Percentiles rank a stretch among this genome's conserved stretches.
Conservation (phyloP, 2,329 filamentous ascomycete species). For the Beauveria bassiana region DNA sequence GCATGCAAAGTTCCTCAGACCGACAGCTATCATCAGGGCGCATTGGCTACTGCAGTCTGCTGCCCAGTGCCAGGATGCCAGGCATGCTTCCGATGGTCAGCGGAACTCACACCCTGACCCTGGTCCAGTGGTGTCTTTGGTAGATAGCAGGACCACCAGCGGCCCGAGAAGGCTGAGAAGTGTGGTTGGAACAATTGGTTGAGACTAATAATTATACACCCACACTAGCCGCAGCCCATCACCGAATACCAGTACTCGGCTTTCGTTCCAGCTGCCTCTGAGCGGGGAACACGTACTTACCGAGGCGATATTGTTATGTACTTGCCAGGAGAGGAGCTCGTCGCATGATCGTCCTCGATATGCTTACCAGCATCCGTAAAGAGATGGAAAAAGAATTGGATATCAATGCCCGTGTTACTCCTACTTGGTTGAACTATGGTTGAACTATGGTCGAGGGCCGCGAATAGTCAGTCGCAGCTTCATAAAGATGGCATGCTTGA, state of each 20-base stretch:
- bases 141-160: neutral
- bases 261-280: neutral
- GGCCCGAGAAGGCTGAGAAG: neutral
- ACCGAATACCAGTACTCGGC: neutral
- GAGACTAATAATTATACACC: neutral
- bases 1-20: neutral
- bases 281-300: neutral
- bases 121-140: neutral
- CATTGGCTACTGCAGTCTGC: neutral
- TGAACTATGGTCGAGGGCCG: no score
- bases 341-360: neutral
- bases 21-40: neutral
- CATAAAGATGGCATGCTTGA: no score
- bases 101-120: neutral
- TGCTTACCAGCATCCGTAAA: neutral
- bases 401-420: no score
- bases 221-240: neutral
- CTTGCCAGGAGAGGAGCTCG: no score
- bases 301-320: neutral
- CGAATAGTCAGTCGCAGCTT: no score
- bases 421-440: no score
- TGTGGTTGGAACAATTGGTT: neutral
- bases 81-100: neutral
- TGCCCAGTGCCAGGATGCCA: neutral
- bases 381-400: no score